phyloP scores from a whole-genome alignment of 345 rosid species.

The Rhizophora mangle region DNA sequence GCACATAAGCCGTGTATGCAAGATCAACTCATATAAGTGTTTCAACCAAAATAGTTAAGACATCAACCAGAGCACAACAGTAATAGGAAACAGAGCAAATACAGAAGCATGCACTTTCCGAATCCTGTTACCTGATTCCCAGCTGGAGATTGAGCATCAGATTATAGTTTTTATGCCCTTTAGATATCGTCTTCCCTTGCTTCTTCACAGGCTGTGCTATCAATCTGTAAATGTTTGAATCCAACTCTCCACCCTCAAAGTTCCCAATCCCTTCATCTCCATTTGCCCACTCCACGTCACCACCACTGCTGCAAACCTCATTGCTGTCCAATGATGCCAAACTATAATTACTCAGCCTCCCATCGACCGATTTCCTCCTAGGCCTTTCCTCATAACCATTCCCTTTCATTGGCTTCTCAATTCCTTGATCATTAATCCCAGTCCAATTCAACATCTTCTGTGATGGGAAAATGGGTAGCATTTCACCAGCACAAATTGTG shows the following conservation, averaged over 20 bases:
- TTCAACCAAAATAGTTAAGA: no score
- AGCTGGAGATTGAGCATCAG: constrained; percentile 98
- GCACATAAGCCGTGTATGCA: no score
- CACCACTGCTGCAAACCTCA: constrained; percentile 19
- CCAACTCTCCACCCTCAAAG: constrained; percentile 44
- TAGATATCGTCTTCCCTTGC: constrained; percentile 83
- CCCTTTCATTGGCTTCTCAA: constrained; percentile 26
- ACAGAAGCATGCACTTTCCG: constrained; percentile 1
- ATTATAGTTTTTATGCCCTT: constrained; percentile 93
- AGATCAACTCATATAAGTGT: no score
- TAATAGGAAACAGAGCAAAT: neutral
- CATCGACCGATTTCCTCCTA: constrained; percentile 66
- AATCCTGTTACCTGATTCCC: constrained; percentile 70
- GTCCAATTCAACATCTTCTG: constrained; percentile 75
- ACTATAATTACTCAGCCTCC: constrained; percentile 52
- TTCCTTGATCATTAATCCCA: constrained; percentile 35
- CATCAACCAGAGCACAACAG: neutral
- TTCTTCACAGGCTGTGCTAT: constrained; percentile 55
- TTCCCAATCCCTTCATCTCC: constrained; percentile 41
- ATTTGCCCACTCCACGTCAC: constrained; percentile 38
- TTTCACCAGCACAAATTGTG: constrained; percentile 57
- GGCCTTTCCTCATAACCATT: constrained; percentile 33
- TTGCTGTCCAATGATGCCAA: constrained; percentile 23
- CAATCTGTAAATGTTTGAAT: constrained; percentile 34
- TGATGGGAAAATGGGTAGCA: constrained; percentile 62